phyloP scores from a whole-genome alignment of 1,284 basidiomycete species.

The Cryptococcus floricola region DNA sequence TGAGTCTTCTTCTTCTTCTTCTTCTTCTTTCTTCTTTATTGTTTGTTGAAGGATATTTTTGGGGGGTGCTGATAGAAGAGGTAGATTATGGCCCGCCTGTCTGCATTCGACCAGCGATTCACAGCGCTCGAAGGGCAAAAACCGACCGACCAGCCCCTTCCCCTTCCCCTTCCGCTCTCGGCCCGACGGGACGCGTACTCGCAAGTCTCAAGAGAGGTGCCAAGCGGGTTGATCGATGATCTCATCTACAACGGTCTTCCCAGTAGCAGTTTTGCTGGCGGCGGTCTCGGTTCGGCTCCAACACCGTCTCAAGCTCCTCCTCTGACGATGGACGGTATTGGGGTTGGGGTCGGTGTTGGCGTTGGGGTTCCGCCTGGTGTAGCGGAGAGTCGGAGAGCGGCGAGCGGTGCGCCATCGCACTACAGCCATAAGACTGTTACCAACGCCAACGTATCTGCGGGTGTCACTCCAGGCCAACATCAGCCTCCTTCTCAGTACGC shows the following conservation, averaged over 20 bases:
- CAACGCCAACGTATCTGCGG: background rate
- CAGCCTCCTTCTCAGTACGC: background rate
- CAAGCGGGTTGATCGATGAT: conserved; percentile 26
- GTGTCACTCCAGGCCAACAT: background rate
- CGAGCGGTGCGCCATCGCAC: background rate
- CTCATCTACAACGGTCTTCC: conserved; percentile 29
- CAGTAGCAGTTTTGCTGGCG: conserved; percentile 7
- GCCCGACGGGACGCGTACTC: conserved; percentile 1
- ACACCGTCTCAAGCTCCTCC: background rate
- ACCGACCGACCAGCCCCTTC: background rate
- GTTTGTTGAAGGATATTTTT: background rate
- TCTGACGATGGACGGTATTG: background rate
- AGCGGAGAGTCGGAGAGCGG: background rate
- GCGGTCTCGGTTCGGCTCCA: background rate
- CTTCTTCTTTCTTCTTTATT: too few species aligned
- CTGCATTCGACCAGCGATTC: conserved; percentile 29
- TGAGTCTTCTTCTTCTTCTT: conserved; percentile 16
- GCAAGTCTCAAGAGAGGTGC: conserved; percentile 15
- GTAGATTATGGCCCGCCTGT: conserved; percentile 29
- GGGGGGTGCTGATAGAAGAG: conserved; percentile 1
- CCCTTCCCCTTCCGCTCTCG: background rate
- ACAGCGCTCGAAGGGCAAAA: conserved; percentile 19
- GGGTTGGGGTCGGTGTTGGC: background rate
- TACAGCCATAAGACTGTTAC: conserved; percentile 2
- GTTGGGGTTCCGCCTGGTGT: background rate